phyloP scores from a whole-genome alignment of 306 rosid genomes.

The Ormosia semicastrata region DNA sequence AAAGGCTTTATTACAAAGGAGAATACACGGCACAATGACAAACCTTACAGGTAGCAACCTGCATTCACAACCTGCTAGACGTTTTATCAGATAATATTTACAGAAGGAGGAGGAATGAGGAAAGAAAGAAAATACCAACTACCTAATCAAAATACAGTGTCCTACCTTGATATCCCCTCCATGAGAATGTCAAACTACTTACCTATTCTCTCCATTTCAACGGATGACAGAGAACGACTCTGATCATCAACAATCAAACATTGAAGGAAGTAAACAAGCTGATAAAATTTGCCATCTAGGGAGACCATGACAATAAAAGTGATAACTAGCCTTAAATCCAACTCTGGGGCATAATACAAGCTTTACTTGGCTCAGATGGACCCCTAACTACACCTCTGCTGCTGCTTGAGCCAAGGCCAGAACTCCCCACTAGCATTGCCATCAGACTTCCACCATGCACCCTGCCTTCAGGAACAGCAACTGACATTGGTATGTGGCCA shows the following conservation, averaged over 20 bases:
- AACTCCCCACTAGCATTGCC: constrained; percentile 50
- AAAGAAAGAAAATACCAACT: constrained; percentile 25
- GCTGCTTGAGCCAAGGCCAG: constrained; percentile 40
- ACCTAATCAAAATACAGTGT: constrained; percentile 33
- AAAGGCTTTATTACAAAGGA: constrained; percentile 41
- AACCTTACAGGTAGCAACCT: constrained; percentile 43
- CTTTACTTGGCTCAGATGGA: constrained; percentile 34
- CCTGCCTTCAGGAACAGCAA: constrained; percentile 58
- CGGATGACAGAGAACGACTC: constrained; percentile 27
- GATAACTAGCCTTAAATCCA: constrained; percentile 43
- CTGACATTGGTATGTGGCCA: constrained; percentile 13
- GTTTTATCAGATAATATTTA: constrained; percentile 39
- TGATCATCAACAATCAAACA: constrained; percentile 16
- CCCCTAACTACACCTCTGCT: constrained; percentile 4
- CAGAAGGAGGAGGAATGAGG: constrained; percentile 24
- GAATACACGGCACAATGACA: constrained; percentile 39
- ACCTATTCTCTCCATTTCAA: constrained; percentile 32
- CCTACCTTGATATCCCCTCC: constrained; percentile 34
- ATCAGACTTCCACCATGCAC: constrained; percentile 78
- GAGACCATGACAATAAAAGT: constrained; percentile 6
- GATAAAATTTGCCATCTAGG: constrained; percentile 12
- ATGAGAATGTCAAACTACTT: neutral
- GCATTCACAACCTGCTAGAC: constrained; percentile 40
- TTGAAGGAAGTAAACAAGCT: constrained; percentile 25
- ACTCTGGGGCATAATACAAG: constrained; percentile 29